Evolutionary conservation across 768 basidiomycete species (phyloP).

Genomic region (Chalciporus chontae): DNA sequence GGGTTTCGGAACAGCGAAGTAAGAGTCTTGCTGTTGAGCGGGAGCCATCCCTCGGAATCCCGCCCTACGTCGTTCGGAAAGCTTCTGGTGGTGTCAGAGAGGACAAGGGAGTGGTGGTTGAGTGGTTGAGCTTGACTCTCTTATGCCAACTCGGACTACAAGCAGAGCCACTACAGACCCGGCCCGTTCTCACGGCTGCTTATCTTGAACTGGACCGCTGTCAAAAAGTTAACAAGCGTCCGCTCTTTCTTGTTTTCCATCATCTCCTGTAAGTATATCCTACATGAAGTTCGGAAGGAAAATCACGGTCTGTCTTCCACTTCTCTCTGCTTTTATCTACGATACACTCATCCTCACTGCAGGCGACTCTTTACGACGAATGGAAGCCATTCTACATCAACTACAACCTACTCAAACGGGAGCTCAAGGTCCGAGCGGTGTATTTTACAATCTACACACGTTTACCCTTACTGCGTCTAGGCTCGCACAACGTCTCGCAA

Average conservation of each 20-base stretch:
- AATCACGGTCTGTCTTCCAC: constrained; percentile 50
- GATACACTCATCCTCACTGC: neutral
- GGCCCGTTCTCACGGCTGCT: too few relatives aligned
- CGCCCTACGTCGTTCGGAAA: neutral
- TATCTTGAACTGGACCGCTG: too few relatives aligned
- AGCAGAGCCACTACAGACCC: too few relatives aligned
- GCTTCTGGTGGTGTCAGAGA: neutral
- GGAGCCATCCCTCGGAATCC: constrained; percentile 6
- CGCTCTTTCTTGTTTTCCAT: neutral
- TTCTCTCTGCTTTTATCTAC: neutral
- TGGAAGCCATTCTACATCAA: constrained; percentile 90
- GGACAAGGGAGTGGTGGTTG: too few relatives aligned
- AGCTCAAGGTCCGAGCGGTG: constrained; percentile 64
- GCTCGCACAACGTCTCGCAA: constrained; percentile 47
- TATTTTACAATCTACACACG: neutral
- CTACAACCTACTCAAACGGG: constrained; percentile 85
- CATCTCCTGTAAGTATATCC: too few relatives aligned
- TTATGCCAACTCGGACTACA: too few relatives aligned
- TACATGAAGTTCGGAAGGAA: constrained; percentile 87
- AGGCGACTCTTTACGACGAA: constrained; percentile 85
- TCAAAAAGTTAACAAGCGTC: neutral
- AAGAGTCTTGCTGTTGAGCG: constrained; percentile 9
- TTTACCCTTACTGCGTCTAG: constrained; percentile 23
- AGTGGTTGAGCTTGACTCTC: too few relatives aligned
- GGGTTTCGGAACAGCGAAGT: constrained; percentile 9